Percentiles rank a stretch among this genome's conserved stretches.
Evolutionary conservation across 2,329 filamentous ascomycete species (phyloP).

Genomic region (Neofusicoccum sp.): DNA sequence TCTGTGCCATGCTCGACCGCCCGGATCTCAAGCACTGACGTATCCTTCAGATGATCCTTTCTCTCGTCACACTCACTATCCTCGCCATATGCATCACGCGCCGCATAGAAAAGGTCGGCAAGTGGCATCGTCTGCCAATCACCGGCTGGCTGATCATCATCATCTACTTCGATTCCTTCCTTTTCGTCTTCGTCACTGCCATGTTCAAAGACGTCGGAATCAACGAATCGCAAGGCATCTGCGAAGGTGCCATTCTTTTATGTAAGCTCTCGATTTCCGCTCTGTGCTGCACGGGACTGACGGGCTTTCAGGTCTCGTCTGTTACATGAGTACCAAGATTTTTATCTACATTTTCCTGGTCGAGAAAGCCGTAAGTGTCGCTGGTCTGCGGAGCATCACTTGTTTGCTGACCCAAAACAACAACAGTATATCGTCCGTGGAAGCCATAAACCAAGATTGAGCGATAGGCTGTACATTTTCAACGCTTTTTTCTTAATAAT

Average conservation of each 20-base stretch:
- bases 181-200: constrained; percentile 59
- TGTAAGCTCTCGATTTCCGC: constrained; percentile 36
- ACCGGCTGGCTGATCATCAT: constrained; percentile 49
- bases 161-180: constrained; percentile 60
- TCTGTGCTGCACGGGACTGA: background rate
- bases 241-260: constrained; percentile 58
- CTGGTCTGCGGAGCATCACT: background rate
- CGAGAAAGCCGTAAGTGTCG: constrained; percentile 4
- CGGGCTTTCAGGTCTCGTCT: constrained; percentile 1
- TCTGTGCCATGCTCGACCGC: background rate
- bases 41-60: constrained; percentile 1
- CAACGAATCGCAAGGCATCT: constrained; percentile 51
- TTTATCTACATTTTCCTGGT: constrained; percentile 16
- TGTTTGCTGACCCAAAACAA: background rate
- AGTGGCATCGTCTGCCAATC: constrained; percentile 27
- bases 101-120: constrained; percentile 25
- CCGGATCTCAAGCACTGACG: background rate
- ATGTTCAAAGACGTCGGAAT: constrained; percentile 59
- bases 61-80: constrained; percentile 7
- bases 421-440: constrained; percentile 7
- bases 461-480: constrained; percentile 16
- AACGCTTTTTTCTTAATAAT: constrained; percentile 5
- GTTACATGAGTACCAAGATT: constrained; percentile 16
- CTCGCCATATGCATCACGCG: constrained; percentile 24
- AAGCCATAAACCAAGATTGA: constrained; percentile 2